These are phyloP conservation scores for Lachnellula willkommii DNA, from an alignment of 2,329 filamentous ascomycete genomes.

Conservation along the genomic window DNA sequence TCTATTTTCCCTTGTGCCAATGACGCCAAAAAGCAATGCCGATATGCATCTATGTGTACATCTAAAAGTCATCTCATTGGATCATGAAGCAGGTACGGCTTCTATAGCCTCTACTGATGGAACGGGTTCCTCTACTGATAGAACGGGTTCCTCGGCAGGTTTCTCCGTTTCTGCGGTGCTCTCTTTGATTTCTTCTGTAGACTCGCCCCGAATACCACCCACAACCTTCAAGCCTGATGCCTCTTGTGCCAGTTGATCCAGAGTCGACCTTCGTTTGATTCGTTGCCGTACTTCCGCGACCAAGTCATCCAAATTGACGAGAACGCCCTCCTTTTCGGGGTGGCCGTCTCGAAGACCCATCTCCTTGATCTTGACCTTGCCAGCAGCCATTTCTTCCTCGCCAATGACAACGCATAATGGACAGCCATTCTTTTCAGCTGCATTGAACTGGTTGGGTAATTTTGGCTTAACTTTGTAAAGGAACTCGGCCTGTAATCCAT, in stretches of 20 bases:
- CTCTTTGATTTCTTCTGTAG: slow-evolving; percentile 4
- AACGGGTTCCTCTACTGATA: slow-evolving; percentile 13
- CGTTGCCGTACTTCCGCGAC: slow-evolving; percentile 56
- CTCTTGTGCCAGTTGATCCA: slow-evolving; percentile 26
- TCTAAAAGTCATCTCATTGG: not conserved
- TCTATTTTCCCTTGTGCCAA: slow-evolving; percentile 1
- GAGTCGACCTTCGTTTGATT: slow-evolving; percentile 34
- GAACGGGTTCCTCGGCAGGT: slow-evolving; percentile 9
- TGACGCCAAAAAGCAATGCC: not conserved
- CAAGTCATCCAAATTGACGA: slow-evolving; percentile 61
- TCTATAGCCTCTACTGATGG: slow-evolving; percentile 20
- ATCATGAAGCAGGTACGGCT: slow-evolving; percentile 24
- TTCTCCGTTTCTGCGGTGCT: slow-evolving; percentile 2
- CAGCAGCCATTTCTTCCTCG: slow-evolving; percentile 78
- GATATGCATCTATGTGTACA: slow-evolving; percentile 3
- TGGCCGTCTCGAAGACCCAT: slow-evolving; percentile 74
- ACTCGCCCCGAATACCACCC: slow-evolving; percentile 26
- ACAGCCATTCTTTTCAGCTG: slow-evolving; percentile 71
- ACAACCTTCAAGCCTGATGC: slow-evolving; percentile 30
- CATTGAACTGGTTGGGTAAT: slow-evolving; percentile 83
- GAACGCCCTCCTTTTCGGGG: slow-evolving; percentile 82
- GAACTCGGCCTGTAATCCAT: slow-evolving; percentile 63
- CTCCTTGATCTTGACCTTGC: slow-evolving; percentile 85
- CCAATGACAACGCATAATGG: slow-evolving; percentile 87
- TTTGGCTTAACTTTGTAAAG: slow-evolving; percentile 87